Percentiles rank a stretch among this genome's conserved stretches.
Evolutionary conservation across 2,329 filamentous ascomycete species (phyloP).

Genomic region (Didymella lethalis): DNA sequence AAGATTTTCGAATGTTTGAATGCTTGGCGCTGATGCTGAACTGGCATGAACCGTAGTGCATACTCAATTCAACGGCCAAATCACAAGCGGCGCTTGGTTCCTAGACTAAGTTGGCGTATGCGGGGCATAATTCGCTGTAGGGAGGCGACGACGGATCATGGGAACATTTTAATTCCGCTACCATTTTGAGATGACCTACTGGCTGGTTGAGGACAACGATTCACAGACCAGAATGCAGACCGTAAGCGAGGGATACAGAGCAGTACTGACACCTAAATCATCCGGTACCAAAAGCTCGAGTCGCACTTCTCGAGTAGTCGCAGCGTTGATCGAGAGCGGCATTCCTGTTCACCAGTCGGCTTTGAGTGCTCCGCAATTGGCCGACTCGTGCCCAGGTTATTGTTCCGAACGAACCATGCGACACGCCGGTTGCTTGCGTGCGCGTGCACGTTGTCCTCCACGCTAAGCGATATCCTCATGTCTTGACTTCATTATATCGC

Average conservation of each 20-base stretch:
- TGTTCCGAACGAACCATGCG: neutral
- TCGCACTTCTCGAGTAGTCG: neutral
- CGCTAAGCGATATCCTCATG: slow-evolving; percentile 3
- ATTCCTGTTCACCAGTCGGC: neutral
- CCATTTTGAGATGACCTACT: slow-evolving; percentile 4
- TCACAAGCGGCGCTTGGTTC: neutral
- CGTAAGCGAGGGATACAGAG: neutral
- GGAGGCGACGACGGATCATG: neutral
- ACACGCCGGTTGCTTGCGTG: neutral
- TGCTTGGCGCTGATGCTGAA: neutral
- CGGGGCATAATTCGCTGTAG: slow-evolving; percentile 11
- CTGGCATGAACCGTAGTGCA: neutral
- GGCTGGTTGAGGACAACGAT: neutral
- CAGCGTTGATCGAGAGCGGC: neutral
- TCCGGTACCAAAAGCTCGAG: neutral
- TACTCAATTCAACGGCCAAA: neutral
- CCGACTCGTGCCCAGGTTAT: neutral
- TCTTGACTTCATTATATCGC: neutral
- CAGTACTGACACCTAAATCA: neutral
- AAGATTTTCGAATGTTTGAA: neutral
- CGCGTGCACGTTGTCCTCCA: neutral
- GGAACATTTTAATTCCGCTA: slow-evolving; percentile 2
- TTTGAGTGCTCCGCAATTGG: neutral
- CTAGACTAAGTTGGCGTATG: slow-evolving; percentile 5
- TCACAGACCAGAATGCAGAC: neutral